Percentiles rank a stretch among this genome's conserved stretches.
Conservation (phyloP, 2,329 filamentous ascomycete genomes). For the Fusarium sororula region DNA sequence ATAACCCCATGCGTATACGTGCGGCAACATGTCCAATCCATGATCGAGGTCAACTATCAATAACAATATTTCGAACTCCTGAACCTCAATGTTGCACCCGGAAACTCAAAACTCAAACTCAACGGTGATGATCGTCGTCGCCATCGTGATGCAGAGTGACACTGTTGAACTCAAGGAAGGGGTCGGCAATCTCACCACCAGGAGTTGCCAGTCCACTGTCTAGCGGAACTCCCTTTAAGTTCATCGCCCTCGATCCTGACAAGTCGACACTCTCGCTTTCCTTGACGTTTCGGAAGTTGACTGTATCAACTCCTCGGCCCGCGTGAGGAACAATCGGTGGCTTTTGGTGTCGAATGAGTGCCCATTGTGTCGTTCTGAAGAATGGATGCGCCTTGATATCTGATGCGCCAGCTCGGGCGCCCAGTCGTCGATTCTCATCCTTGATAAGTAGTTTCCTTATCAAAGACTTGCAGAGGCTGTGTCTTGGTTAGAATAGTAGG, state of each 20-base stretch:
- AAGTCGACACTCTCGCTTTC: slow-evolving; percentile 96
- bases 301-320: slow-evolving; percentile 88
- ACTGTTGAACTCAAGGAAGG: slow-evolving; percentile 98
- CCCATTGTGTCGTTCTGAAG: slow-evolving; percentile 96
- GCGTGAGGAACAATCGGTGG: slow-evolving; percentile 95
- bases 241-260: slow-evolving; percentile 64
- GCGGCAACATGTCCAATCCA: slow-evolving; percentile 25
- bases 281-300: slow-evolving; percentile 98
- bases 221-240: slow-evolving; percentile 80
- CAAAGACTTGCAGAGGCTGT: slow-evolving; percentile 91
- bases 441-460: slow-evolving; percentile 98
- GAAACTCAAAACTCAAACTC: background rate
- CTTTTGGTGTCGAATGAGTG: slow-evolving; percentile 95
- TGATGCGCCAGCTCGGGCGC: slow-evolving; percentile 92
- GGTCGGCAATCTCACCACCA: slow-evolving; percentile 82
- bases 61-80: slow-evolving; percentile 10
- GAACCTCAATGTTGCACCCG: background rate
- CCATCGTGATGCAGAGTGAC: slow-evolving; percentile 97
- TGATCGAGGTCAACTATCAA: slow-evolving; percentile 9
- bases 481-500: background rate
- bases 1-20: slow-evolving; percentile 38
- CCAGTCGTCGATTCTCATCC: slow-evolving; percentile 91
- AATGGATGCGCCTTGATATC: slow-evolving; percentile 97
- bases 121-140: slow-evolving; percentile 66
- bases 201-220: slow-evolving; percentile 89